Conservation (phyloP, 2,329 filamentous ascomycete genomes). For the Verticillium zaregamsianum region DNA sequence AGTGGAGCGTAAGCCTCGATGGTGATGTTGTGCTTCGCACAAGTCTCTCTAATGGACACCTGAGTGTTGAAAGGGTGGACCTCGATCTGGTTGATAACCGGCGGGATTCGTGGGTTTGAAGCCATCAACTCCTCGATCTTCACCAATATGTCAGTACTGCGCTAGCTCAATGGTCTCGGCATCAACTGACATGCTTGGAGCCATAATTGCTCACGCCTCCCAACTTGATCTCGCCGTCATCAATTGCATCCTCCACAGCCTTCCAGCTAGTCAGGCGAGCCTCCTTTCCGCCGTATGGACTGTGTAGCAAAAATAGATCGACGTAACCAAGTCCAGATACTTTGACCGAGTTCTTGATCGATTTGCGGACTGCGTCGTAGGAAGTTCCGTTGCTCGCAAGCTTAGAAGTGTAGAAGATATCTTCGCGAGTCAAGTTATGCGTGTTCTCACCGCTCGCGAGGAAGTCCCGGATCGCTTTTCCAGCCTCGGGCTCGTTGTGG, state of each 20-base stretch:
- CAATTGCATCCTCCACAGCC: slow-evolving; percentile 71
- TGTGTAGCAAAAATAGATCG: slow-evolving; percentile 76
- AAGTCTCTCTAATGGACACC: slow-evolving; percentile 60
- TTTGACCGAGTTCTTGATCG: slow-evolving; percentile 62
- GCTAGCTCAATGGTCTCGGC: background rate
- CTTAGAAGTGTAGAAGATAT: slow-evolving; percentile 80
- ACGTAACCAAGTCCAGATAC: slow-evolving; percentile 68
- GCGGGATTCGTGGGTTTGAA: slow-evolving; percentile 55
- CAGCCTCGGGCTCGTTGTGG: slow-evolving; percentile 67
- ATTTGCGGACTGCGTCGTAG: slow-evolving; percentile 63
- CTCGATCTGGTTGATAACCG: slow-evolving; percentile 77
- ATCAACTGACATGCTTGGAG: slow-evolving; percentile 58
- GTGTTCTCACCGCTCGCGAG: slow-evolving; percentile 43
- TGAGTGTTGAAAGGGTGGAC: slow-evolving; percentile 80
- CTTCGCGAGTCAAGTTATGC: slow-evolving; percentile 53
- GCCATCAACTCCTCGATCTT: slow-evolving; percentile 66
- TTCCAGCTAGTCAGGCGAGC: slow-evolving; percentile 69
- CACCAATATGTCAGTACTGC: background rate
- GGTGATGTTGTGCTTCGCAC: slow-evolving; percentile 61
- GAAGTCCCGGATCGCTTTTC: slow-evolving; percentile 58
- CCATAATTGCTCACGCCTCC: slow-evolving; percentile 79
- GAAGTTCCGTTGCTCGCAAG: slow-evolving; percentile 59
- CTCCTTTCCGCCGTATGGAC: slow-evolving; percentile 68
- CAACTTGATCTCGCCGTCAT: slow-evolving; percentile 64
- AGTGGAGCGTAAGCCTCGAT: slow-evolving; percentile 80